Evolutionary conservation across 2,329 filamentous ascomycete species (phyloP), one percentile per base, ranked within the genome.

Genomic region (Geosmithia flava): DNA sequence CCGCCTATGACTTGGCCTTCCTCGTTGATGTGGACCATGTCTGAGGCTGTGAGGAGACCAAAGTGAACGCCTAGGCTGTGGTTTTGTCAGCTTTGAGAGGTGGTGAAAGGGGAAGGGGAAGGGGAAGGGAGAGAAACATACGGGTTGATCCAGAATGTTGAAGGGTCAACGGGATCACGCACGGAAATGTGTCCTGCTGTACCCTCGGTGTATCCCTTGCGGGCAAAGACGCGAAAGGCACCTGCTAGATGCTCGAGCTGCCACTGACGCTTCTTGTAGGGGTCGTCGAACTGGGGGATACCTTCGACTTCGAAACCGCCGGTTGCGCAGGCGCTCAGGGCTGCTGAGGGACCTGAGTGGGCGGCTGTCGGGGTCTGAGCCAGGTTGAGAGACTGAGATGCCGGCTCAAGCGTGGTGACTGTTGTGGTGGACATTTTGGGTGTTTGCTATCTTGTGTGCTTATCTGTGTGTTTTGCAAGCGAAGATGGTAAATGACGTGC

Each of bases 131-230:
- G 16, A 42, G 29, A 11, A 7, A 10, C 7, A 23, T 44, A 62
- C 6, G 79, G 78, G 56, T 84, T 83, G 46, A 80, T 83, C 80
- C 81, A 84, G 59, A 84, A 82, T 0, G 70, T 72, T 50, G 76
- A 62, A 0, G 68, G 65, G 52, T 75, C 64, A 53, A 81, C 75
- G 0, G 80, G 78, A 55, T 84, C 81, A 7, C 80, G 70, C 1
- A 84, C 75, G 5, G 65, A 71, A 48, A 85, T 84, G 57, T 85
- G 81, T 1, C 81, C 81, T 15, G 69, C 68, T 61, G 81, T 80
- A 41, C 81, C 81, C 58, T 84, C 80, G 0, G 73, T 76, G 60
- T 64, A 74, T 7, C 71, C 69, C 44, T 67, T 55, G 33, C 69
- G 66, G 1, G 67, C 65, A 58, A 73, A 74, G 7, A 72, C 65